Conservation (phyloP, 805 yeast genomes). For the Kluyveromyces dobzhanskii region DNA sequence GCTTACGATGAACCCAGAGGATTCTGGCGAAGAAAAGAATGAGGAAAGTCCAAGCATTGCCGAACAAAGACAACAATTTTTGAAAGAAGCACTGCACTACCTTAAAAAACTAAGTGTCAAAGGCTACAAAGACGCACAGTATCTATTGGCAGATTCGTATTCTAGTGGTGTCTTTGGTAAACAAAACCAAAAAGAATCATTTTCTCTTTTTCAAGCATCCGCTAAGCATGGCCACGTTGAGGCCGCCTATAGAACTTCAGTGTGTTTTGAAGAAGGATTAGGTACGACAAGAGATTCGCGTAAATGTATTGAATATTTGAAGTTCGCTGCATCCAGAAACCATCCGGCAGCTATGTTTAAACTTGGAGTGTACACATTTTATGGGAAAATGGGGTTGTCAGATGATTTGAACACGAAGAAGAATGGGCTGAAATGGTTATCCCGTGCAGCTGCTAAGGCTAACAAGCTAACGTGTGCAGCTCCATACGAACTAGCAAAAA, state of each 20-base stretch:
- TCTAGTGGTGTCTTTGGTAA: slow-evolving; percentile 79
- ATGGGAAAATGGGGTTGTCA: slow-evolving; percentile 75
- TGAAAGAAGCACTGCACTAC: slow-evolving; percentile 70
- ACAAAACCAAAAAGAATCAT: slow-evolving; percentile 69
- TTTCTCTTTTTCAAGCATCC: slow-evolving; percentile 70
- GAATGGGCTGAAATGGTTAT: slow-evolving; percentile 87
- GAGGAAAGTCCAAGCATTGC: slow-evolving; percentile 2
- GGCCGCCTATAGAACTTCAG: slow-evolving; percentile 83
- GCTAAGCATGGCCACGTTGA: slow-evolving; percentile 93
- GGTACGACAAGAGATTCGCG: slow-evolving; percentile 87
- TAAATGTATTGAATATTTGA: slow-evolving; percentile 72
- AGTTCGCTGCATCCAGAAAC: slow-evolving; percentile 80
- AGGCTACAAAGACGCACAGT: slow-evolving; percentile 86
- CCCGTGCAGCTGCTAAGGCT: slow-evolving; percentile 78
- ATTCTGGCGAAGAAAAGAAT: slow-evolving; percentile 5
- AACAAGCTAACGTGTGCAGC: slow-evolving; percentile 85
- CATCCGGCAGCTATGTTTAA: slow-evolving; percentile 98
- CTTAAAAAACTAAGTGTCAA: slow-evolving; percentile 65
- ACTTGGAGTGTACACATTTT: slow-evolving; percentile 78
- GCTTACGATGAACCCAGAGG: slow-evolving; percentile 40
- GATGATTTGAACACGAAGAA: slow-evolving; percentile 62
- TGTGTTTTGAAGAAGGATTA: slow-evolving; percentile 88
- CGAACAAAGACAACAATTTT: slow-evolving; percentile 34
- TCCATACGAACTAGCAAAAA: slow-evolving; percentile 83
- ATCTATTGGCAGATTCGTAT: slow-evolving; percentile 82